phyloP scores from a whole-genome alignment of 495 filamentous ascomycete species.

The Hypomontagnella submonticulosa region DNA sequence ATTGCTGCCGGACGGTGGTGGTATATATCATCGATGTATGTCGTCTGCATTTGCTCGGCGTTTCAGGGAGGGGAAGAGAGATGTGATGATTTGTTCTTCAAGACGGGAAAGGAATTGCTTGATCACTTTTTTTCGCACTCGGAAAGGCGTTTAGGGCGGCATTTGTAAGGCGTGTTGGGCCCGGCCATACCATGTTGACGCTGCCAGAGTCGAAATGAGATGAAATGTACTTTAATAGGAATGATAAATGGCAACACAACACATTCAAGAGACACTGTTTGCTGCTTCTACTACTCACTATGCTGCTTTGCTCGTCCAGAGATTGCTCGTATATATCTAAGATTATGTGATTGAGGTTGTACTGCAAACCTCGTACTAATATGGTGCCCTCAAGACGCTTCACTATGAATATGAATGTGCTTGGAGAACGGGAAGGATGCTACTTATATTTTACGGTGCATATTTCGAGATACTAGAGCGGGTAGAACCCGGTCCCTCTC shows the following conservation, averaged over 20 bases:
- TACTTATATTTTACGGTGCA: too few relatives aligned
- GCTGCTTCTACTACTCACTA: background rate
- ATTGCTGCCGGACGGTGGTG: slow-evolving; percentile 10
- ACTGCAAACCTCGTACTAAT: too few relatives aligned
- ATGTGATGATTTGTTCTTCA: slow-evolving; percentile 5
- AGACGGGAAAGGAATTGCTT: background rate
- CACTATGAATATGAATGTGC: too few relatives aligned
- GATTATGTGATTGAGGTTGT: background rate
- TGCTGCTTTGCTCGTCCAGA: too few relatives aligned
- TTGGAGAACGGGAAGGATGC: background rate
- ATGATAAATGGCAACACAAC: slow-evolving; percentile 11
- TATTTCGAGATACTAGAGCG: too few relatives aligned
- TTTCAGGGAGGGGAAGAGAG: slow-evolving; percentile 14
- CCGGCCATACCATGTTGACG: background rate
- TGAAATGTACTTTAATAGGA: slow-evolving; percentile 33
- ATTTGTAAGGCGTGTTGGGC: slow-evolving; percentile 5
- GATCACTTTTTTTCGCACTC: slow-evolving; percentile 6
- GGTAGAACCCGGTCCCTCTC: too few relatives aligned
- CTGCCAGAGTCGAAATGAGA: background rate
- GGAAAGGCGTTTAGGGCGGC: slow-evolving; percentile 18
- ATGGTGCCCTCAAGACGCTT: too few relatives aligned
- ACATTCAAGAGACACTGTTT: slow-evolving; percentile 15
- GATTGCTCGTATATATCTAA: background rate
- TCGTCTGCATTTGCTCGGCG: slow-evolving; percentile 35
- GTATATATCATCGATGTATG: slow-evolving; percentile 6